Percentiles rank a stretch among this genome's conserved stretches.
These are phyloP conservation scores for Fusarium verticillioides DNA, from an alignment of 2,329 filamentous ascomycete species.

Conservation along the genomic window DNA sequence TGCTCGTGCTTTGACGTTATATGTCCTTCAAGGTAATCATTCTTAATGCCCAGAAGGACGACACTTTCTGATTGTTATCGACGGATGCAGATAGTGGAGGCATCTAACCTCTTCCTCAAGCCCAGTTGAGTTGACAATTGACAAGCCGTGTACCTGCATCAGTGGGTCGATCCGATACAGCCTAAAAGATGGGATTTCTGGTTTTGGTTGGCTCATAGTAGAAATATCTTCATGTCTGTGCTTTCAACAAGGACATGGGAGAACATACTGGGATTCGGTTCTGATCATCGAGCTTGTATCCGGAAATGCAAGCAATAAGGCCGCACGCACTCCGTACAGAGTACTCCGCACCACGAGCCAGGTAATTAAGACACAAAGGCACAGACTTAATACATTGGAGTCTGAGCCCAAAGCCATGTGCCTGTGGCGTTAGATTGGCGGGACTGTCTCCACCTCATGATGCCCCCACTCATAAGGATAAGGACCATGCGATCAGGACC, in stretches of 20 bases:
- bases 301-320: background rate
- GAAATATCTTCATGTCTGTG: background rate
- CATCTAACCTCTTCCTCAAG: constrained; percentile 2
- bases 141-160: constrained; percentile 38
- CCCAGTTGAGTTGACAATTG: constrained; percentile 18
- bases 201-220: background rate
- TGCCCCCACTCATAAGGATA: constrained; percentile 16
- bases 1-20: background rate
- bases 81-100: constrained; percentile 20
- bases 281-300: background rate
- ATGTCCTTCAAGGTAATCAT: background rate
- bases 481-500: background rate
- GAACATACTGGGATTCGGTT: background rate
- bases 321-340: background rate
- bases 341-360: background rate
- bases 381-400: constrained; percentile 1
- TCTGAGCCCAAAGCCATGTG: constrained; percentile 16
- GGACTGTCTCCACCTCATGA: constrained; percentile 30
- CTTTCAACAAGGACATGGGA: background rate
- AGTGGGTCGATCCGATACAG: constrained; percentile 26
- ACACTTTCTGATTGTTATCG: background rate
- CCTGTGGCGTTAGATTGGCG: constrained; percentile 37
- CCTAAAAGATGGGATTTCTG: constrained; percentile 11
- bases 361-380: background rate
- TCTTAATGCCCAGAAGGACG: constrained; percentile 1